These are phyloP conservation scores for Apiotrichum siamense DNA, from an alignment of 1,284 basidiomycete genomes.

Conservation along the genomic window DNA sequence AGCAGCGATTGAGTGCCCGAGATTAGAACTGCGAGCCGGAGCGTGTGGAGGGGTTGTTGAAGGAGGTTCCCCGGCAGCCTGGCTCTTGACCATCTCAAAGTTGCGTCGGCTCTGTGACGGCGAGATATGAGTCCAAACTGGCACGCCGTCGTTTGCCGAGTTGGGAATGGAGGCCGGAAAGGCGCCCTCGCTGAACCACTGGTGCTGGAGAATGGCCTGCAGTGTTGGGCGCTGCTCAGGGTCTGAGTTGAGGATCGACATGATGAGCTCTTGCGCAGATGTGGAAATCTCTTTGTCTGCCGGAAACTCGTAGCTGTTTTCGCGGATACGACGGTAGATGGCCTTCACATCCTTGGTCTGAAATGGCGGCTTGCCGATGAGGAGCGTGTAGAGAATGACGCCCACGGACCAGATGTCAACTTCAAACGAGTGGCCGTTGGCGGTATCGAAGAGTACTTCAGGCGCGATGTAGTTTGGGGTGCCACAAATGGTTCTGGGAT, in stretches of 20 bases:
- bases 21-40: conserved; percentile 10
- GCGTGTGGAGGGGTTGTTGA: conserved; percentile 20
- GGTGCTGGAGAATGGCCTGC: conserved; percentile 75
- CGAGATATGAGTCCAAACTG: conserved; percentile 67
- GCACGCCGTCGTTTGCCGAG: conserved; percentile 65
- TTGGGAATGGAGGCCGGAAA: conserved; percentile 74
- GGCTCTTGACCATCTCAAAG: conserved; percentile 50
- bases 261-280: conserved; percentile 72
- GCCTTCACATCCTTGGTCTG: conserved; percentile 95
- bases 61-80: conserved; percentile 30
- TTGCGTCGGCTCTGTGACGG: conserved; percentile 62
- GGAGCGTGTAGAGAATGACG: conserved; percentile 91
- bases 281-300: conserved; percentile 64
- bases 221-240: conserved; percentile 74
- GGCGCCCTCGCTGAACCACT: conserved; percentile 75
- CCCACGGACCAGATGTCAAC: conserved; percentile 98
- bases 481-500: conserved; percentile 76
- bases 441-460: conserved; percentile 92
- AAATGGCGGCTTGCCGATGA: conserved; percentile 92
- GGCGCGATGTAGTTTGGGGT: conserved; percentile 99
- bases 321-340: conserved; percentile 91
- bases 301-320: conserved; percentile 92
- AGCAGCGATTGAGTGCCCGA: conserved; percentile 57
- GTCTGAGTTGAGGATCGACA: conserved; percentile 75
- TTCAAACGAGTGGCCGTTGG: conserved; percentile 94